Base-by-base conservation (phyloP, 1,284 basidiomycete genomes). In the Fereydounia khargensis region DNA sequence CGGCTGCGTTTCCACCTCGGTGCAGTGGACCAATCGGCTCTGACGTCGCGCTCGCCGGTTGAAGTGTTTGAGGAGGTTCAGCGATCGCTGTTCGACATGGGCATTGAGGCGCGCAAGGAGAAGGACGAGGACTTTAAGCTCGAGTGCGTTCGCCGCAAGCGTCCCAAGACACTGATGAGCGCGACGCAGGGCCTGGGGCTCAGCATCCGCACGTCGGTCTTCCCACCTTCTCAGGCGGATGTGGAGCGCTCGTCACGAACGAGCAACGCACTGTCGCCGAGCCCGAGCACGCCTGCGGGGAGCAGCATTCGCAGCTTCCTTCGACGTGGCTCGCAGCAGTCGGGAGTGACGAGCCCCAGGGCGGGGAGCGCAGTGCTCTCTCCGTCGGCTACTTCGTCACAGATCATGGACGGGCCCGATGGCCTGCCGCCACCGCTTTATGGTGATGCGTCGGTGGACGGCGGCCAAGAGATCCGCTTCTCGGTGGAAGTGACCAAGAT, bases 21-120 rank as follows among this genome's bases (percentile, higher is more conserved):
- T 60, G 86, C 92, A 1, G 87, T 98, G 21, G 94, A 97, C 77
- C 87, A 89, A 71, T 86, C 86, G 18, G 94, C 87, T 30, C 84
- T 97, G 57, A 95, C 92, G 8, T 89, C 86, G 6, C 82, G 85
- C 16, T 80, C 85, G 13, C 92, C 94, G 11, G 82, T 84, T 6
- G 87, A 90, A 56, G 90, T 97, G 33, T 89, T 98, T 80, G 82
- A 81, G 50, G 87, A 91, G 72, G 83, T 97, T 25, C 81, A 83
- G 63, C 80, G 81, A 49, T 87, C 91, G 14, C 80, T 98, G 46
- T 82, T 85, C 65, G 83, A 82, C 32, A 92, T 98, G 89, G 95
- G 94, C 18, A 81, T 98, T 47, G 90, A 94, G 37, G 82, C 92
- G 57, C 84, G 87, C 69, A 79, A 84, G 37, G 79, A 86, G 83